A percentile compares a stretch with the other conserved stretches of the same genome.
Evolutionary conservation across 2,329 filamentous ascomycete genomes (phyloP).

Genomic region (Neoscytalidium dimidiatum): DNA sequence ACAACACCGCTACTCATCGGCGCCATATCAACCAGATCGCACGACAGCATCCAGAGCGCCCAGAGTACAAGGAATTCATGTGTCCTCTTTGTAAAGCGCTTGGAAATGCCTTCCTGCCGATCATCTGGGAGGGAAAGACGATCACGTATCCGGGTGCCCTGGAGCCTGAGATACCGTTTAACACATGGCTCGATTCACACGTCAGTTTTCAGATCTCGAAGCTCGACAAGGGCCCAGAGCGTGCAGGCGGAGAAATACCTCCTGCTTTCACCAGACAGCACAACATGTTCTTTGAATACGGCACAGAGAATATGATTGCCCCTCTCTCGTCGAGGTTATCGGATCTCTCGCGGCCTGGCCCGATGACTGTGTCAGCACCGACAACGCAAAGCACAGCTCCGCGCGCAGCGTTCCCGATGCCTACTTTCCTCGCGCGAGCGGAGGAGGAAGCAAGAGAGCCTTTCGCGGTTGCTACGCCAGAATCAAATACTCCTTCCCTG

Average conservation of each 20-base stretch:
- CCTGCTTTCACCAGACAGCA: slow-evolving; percentile 41
- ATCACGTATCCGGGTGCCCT: slow-evolving; percentile 79
- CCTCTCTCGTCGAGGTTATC: slow-evolving; percentile 47
- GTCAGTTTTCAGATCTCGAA: slow-evolving; percentile 53
- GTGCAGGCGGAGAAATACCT: slow-evolving; percentile 26
- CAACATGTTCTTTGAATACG: slow-evolving; percentile 54
- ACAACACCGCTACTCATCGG: slow-evolving; percentile 79
- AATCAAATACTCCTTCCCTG: background rate
- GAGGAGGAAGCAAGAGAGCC: slow-evolving; percentile 16
- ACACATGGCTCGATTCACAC: slow-evolving; percentile 66
- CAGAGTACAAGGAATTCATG: slow-evolving; percentile 82
- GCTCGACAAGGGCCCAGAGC: slow-evolving; percentile 48
- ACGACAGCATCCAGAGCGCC: slow-evolving; percentile 84
- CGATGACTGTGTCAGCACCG: slow-evolving; percentile 1
- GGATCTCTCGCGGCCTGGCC: slow-evolving; percentile 33
- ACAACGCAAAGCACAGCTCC: background rate
- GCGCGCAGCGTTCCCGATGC: slow-evolving; percentile 3
- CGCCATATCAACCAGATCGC: slow-evolving; percentile 92
- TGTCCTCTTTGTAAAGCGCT: slow-evolving; percentile 96
- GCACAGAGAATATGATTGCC: slow-evolving; percentile 51
- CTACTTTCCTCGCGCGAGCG: background rate
- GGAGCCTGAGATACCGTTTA: slow-evolving; percentile 59
- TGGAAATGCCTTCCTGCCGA: slow-evolving; percentile 90
- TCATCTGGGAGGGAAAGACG: slow-evolving; percentile 92
- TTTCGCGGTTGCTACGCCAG: background rate